Evolutionary conservation across 257 asterid genomes (phyloP).

Genomic region (Petrea volubilis): DNA sequence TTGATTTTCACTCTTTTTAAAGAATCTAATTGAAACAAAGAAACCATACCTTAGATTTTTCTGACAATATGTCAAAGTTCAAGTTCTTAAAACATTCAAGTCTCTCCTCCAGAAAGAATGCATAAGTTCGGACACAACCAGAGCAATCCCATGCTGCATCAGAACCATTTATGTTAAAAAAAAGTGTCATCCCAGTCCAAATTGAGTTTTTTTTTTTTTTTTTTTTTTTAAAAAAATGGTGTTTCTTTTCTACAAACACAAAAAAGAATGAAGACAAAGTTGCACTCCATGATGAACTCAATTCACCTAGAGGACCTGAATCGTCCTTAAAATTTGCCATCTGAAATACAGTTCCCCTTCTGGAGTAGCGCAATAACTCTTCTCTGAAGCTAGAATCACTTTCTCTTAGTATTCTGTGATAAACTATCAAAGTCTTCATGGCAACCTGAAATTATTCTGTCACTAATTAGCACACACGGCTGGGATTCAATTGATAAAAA

Average conservation of each 20-base stretch:
- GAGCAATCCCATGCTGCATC: conserved; percentile 95
- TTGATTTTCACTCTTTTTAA: not conserved
- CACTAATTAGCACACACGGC: not conserved
- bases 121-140: conserved; percentile 84
- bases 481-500: not conserved
- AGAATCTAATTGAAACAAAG: not conserved
- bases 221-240: no score
- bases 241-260: not conserved
- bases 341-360: conserved; percentile 67
- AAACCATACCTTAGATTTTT: conserved; percentile 49
- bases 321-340: conserved; percentile 88
- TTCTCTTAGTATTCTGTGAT: conserved; percentile 83
- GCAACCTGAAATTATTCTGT: conserved; percentile 61
- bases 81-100: conserved; percentile 70
- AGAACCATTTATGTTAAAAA: conserved; percentile 23
- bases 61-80: conserved; percentile 63
- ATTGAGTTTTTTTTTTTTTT: no score
- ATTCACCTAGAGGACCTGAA: conserved; percentile 71
- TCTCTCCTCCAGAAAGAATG: conserved; percentile 84
- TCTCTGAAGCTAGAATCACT: conserved; percentile 82
- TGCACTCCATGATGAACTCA: not conserved
- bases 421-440: conserved; percentile 70
- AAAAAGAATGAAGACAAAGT: not conserved
- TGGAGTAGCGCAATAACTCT: conserved; percentile 59
- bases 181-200: not conserved